Evolutionary conservation across 1,284 basidiomycete species (phyloP), one percentile per base, ranked within the genome.

Genomic region (Ganoderma boninense): DNA sequence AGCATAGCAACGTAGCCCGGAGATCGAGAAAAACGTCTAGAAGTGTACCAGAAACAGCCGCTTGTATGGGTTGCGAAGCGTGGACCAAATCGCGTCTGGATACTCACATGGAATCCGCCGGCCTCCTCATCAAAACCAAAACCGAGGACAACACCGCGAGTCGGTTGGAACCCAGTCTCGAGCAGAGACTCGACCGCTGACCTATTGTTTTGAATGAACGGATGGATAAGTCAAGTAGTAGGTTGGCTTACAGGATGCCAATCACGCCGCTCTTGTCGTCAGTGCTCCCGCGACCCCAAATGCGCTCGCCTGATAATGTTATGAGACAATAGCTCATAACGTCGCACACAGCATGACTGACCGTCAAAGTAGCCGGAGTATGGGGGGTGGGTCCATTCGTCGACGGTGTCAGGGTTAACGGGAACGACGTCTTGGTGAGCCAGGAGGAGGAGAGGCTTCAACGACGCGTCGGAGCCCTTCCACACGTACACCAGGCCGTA

Each of bases 51-150:
- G n/a, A 49, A 49, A 49, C 46, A 23, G 23, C 10, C n/a, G 46
- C 8, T 7, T 7, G 8, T 23, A n/a, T 5, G 4, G n/a, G 26
- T 13, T 14, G 35, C 18, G n/a, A 10, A 20, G 20, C 32, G 32
- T n/a, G 40, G 40, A 10, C 11, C 1, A 13, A 32, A 59, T 2
- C 14, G 0, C 18, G 20, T 40, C 20, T 7, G 11, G 13, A 38
- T 14, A 79, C 80, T 67, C 67, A 86, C 87, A 18, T 85, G 82
- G 46, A 83, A 73, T 2, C 90, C 90, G 38, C 85, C 83, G 2
- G 83, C 78, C 80, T 94, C 92, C 75, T 94, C 93, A 75, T 94
- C 92, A 69, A 89, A 89, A 23, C 93, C 93, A 64, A 88, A 90
- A 1, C 88, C 86, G 32, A 92, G 81, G 29, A 93, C 82, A 54